Conservation (phyloP, 2,329 filamentous ascomycete species). For the Plenodomus lindquistii region DNA sequence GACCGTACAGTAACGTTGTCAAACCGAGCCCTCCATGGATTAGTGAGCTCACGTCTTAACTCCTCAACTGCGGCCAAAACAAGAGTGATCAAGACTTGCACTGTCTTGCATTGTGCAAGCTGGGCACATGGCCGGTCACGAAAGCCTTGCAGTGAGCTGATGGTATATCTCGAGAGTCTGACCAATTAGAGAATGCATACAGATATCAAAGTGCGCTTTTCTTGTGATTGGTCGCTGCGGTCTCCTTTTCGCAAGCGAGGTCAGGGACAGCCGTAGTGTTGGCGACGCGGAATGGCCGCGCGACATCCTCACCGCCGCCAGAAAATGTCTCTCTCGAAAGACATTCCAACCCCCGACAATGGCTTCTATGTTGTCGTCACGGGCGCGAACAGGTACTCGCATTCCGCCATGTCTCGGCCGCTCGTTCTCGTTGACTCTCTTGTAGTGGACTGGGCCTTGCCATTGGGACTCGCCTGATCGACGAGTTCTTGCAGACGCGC, state of each 20-base stretch:
- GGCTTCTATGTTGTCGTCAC: constrained; percentile 70
- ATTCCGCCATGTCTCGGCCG: accelerated
- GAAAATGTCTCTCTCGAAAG: constrained; percentile 23
- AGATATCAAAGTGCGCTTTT: not conserved
- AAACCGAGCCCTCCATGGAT: too few relatives aligned
- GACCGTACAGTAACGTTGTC: too few relatives aligned
- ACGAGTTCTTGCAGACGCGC: constrained; percentile 78
- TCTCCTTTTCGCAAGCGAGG: constrained; percentile 8
- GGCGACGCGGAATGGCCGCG: not conserved
- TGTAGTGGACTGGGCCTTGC: constrained; percentile 82
- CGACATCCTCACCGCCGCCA: constrained; percentile 1
- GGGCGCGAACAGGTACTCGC: constrained; percentile 76
- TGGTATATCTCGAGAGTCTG: too few relatives aligned
- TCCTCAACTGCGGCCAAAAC: too few relatives aligned
- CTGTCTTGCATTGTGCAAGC: too few relatives aligned
- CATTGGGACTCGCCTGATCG: constrained; percentile 81
- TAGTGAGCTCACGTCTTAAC: too few relatives aligned
- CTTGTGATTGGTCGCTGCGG: constrained; percentile 14
- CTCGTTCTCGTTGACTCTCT: constrained; percentile 31
- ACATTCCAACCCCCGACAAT: constrained; percentile 34
- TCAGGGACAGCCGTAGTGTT: constrained; percentile 16
- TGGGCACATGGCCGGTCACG: too few relatives aligned
- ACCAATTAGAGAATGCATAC: not conserved
- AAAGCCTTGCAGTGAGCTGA: too few relatives aligned
- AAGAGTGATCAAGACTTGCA: too few relatives aligned